Base-by-base conservation (phyloP, 1,284 basidiomycete genomes). In the Fomitopsis pinicola region DNA sequence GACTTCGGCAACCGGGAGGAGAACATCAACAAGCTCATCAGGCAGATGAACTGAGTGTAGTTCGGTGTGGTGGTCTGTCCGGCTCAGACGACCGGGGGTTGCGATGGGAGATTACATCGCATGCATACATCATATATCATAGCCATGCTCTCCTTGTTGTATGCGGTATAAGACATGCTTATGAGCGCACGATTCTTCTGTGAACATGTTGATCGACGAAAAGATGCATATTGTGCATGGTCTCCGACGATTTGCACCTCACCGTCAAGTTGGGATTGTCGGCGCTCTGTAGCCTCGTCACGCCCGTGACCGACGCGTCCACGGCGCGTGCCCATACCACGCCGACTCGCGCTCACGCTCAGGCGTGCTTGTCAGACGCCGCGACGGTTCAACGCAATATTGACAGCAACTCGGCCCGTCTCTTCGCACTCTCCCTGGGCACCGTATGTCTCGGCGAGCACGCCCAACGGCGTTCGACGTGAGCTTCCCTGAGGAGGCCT, bases 21-120 rank as follows among this genome's bases (percentile, higher is more conserved):
- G 72, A 93, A 94, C 84, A 98, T 98, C 84, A 97, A 97, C 88
- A 91, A 92, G 79, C 92, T 98, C 78, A 88, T 98, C 78, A 85
- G 94, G 72, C 94, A 97, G 82, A 97, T 98, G 96, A 96, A 95
- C 82, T 97, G 77, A 74, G 65, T 45, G 38, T 60, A 55, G 63
- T 62, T 58, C 55, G 59, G 59, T 63, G 50, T 59, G 62, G 65
- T 57, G 63, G 62, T 5, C 48, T 48, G 5, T n/a, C 42, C 30
- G 12, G 30, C 19, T 38, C n/a, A 45, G 3, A 26, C 10, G 19
- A 17, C n/a, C 42, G 44, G 55, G 54, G 48, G 45, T 0, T 30
- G 59, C 42, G 45, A 48, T 56, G 59, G 45, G 59, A 38, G 54
- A 30, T 33, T 22, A 40, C 42, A 5, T 36, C 33, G 58, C 59